Evolutionary conservation across 73 alveolate genomes (phyloP), one percentile per base, ranked within the genome.

Genomic region (Paraurostyla sp.): DNA sequence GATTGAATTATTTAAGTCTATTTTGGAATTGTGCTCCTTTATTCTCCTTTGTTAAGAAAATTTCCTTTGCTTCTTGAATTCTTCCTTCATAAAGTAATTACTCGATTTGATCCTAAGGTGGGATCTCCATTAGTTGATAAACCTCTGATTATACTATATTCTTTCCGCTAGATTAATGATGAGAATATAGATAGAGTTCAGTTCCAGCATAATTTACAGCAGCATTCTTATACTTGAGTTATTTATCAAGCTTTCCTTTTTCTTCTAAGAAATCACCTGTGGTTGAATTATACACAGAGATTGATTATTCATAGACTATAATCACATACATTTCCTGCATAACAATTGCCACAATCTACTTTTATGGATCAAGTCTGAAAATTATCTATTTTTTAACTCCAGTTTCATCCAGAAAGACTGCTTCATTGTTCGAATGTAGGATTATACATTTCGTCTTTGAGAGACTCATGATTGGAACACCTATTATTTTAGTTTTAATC

Each of bases 31-130:
- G 22, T 25, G 58, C 41, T 22, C 52, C 78, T 50, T 83, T 83
- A 7, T 46, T 59, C 46, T 83, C 85, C 36, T 82, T 83, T 25
- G 76, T 65, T 33, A 59, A 43, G 32, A 83, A 65, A 0, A 83
- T 80, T 43, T 83, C 92, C 49, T 46, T 83, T 0, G 92, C 92
- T 32, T 83, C 92, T 46, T 62, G 42, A 23, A 83, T 83, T 65
- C 92, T 40, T 0, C 80, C 71, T 68, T 38, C 11, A 22, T 32
- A 30, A 7, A 83, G 33, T 11, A 83, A 40, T 58, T 20, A 63
- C 9, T 83, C 78, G 4, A 83, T 83, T 50, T 83, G 38, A 41
- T 83, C 92, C 20, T 83, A 38, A 9, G 83, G 83, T 20, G 92
- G 92, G 27, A 83, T 50, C n/a, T 78, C 89, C 76, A 51, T 50